phyloP scores from a whole-genome alignment of 176 grass and related monocot species.

The Ampelocalamus luodianensis region DNA sequence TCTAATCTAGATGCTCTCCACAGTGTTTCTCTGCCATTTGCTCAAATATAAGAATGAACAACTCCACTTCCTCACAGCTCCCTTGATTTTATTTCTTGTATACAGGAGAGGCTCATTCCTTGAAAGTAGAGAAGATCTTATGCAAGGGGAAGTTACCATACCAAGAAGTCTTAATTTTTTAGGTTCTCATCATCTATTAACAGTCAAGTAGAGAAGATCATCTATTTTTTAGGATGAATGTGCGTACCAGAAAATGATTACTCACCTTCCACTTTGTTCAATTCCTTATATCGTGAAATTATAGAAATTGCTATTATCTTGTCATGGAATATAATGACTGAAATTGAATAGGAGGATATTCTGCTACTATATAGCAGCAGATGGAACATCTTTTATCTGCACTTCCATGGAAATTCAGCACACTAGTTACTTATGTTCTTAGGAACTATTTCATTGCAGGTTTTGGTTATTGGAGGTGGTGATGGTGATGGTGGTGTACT shows the following conservation, averaged over 20 bases:
- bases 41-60: constrained; percentile 1
- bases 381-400: constrained; percentile 30
- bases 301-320: neutral
- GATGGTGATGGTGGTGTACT: constrained; percentile 98
- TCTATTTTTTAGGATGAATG: constrained; percentile 99
- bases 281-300: constrained; percentile 47
- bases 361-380: neutral
- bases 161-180: constrained; percentile 91
- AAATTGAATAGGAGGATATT: constrained; percentile 33
- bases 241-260: constrained; percentile 98
- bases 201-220: too few species aligned
- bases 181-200: constrained; percentile 57
- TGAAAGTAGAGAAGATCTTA: constrained; percentile 93
- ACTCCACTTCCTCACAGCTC: neutral
- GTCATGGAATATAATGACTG: neutral
- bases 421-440: constrained; percentile 5
- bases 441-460: constrained; percentile 51
- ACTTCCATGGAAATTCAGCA: constrained; percentile 13
- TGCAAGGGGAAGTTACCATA: constrained; percentile 84
- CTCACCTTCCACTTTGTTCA: constrained; percentile 92
- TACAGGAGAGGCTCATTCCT: constrained; percentile 87
- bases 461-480: constrained; percentile 98
- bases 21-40: neutral
- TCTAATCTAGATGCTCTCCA: neutral
- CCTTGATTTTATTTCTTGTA: constrained; percentile 15